Conservation (phyloP, 139 green algal genomes). For the Haematococcus lacustris region DNA sequence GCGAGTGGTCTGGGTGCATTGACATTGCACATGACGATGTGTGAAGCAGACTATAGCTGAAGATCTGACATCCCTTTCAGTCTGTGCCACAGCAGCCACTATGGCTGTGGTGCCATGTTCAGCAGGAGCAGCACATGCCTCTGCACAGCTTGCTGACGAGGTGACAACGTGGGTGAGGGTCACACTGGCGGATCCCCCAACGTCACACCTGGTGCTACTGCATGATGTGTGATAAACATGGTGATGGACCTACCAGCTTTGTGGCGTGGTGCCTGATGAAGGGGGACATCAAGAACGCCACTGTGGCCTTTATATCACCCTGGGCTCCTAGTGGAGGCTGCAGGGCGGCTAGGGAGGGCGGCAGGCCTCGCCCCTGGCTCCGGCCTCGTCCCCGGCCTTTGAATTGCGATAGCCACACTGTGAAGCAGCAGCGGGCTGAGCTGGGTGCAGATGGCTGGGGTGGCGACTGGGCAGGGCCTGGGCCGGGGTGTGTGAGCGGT, state of each 20-base stretch:
- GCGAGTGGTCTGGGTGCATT: no score
- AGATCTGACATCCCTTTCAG: no score
- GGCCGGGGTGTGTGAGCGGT: background rate
- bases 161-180: no score
- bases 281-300: conserved; percentile 32
- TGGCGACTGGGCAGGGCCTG: background rate
- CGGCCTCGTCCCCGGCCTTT: background rate
- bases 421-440: conserved; percentile 57
- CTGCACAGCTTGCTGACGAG: no score
- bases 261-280: conserved; percentile 38
- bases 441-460: conserved; percentile 22
- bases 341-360: conserved; percentile 4
- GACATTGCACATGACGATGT: no score
- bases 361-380: background rate
- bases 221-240: no score
- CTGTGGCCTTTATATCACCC: conserved; percentile 5
- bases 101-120: no score
- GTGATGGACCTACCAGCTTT: conserved; percentile 39
- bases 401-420: conserved; percentile 59
- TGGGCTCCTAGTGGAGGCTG: background rate
- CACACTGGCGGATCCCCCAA: no score
- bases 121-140: no score
- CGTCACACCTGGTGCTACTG: no score
- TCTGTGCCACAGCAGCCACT: no score
- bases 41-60: no score